phyloP scores from a whole-genome alignment of 2,329 filamentous ascomycete species.

The Mycogone perniciosa region DNA sequence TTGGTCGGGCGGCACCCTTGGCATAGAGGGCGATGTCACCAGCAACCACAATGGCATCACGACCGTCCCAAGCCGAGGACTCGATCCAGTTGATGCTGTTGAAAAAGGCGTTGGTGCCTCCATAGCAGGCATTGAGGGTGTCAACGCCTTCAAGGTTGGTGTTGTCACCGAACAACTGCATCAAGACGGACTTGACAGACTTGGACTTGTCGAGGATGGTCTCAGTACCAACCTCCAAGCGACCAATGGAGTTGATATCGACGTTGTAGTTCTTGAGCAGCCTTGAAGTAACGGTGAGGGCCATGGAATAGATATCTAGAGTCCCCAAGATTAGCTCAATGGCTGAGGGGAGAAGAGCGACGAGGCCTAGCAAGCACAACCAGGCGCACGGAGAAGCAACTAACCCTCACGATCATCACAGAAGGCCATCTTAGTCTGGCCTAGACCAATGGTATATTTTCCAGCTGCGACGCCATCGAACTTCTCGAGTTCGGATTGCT shows the following conservation, averaged over 20 bases:
- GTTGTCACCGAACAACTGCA: constrained; percentile 81
- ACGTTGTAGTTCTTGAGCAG: constrained; percentile 79
- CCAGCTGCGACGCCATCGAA: constrained; percentile 76
- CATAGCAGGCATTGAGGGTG: constrained; percentile 80
- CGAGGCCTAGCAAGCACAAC: constrained; percentile 8
- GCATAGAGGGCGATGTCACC: constrained; percentile 83
- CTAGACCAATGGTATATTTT: constrained; percentile 87
- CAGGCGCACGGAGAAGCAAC: constrained; percentile 20
- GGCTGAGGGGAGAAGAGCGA: constrained; percentile 8
- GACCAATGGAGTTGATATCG: constrained; percentile 69
- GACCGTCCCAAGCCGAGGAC: constrained; percentile 80
- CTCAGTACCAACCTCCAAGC: constrained; percentile 80
- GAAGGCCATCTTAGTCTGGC: constrained; percentile 89
- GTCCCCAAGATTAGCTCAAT: not conserved
- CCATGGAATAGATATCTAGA: constrained; percentile 82
- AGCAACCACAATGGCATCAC: constrained; percentile 71
- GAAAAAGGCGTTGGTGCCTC: constrained; percentile 77
- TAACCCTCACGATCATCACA: constrained; percentile 83
- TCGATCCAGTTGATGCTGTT: constrained; percentile 82
- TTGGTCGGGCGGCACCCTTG: constrained; percentile 75
- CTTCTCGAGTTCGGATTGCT: constrained; percentile 76
- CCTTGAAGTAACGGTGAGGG: constrained; percentile 70
- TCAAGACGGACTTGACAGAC: constrained; percentile 81
- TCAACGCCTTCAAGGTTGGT: constrained; percentile 79
- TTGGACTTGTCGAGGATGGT: constrained; percentile 85